These are phyloP conservation scores for Arthroderma uncinatum DNA, from an alignment of 2,329 filamentous ascomycete species.

Conservation along the genomic window DNA sequence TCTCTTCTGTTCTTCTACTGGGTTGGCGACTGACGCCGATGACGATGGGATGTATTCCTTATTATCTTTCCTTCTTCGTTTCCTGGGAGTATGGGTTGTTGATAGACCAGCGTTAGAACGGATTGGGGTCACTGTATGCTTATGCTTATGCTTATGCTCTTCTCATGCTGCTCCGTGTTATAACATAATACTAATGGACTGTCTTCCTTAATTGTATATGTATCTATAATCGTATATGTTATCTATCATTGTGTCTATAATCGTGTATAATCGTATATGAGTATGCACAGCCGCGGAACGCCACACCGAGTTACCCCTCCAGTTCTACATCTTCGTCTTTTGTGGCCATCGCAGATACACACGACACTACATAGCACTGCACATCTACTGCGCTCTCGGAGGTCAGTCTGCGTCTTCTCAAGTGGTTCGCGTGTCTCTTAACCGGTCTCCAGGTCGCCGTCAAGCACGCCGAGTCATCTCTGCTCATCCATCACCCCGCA, in stretches of 20 bases:
- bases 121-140: slow-evolving; percentile 8
- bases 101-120: slow-evolving; percentile 15
- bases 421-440: not conserved
- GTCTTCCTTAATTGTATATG: too few relatives aligned
- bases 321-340: not conserved
- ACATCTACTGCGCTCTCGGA: not conserved
- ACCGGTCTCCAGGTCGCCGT: not conserved
- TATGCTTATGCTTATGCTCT: not conserved
- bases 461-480: too few relatives aligned
- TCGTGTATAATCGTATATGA: too few relatives aligned
- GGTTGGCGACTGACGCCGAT: not conserved
- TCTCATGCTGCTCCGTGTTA: not conserved
- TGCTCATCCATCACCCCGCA: not conserved
- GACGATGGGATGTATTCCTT: slow-evolving; percentile 1
- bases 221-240: too few relatives aligned
- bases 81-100: slow-evolving; percentile 9
- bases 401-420: too few relatives aligned
- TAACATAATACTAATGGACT: slow-evolving; percentile 1
- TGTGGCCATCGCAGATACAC: not conserved
- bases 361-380: not conserved
- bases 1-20: not conserved
- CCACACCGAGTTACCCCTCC: not conserved
- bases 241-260: too few relatives aligned
- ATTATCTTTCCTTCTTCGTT: slow-evolving; percentile 6
- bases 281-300: not conserved